A percentile compares a stretch with the other conserved stretches of the same genome.
Evolutionary conservation across 2,329 filamentous ascomycete genomes (phyloP).

Genomic region (Zasmidium citrigriseum): DNA sequence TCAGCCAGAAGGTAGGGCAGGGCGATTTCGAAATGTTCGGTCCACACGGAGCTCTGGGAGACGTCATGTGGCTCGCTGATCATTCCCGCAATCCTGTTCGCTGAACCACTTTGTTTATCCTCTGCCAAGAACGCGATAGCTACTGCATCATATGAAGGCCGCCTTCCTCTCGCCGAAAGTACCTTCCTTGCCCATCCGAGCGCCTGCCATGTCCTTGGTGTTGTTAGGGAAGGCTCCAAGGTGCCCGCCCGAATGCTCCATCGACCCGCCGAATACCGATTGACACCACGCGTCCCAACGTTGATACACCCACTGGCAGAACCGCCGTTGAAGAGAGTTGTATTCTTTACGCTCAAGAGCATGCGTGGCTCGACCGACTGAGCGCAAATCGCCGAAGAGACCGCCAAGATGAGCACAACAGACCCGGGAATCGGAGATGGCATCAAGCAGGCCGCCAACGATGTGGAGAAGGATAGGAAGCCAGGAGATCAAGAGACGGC

Average conservation of each 20-base stretch:
- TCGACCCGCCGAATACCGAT: not conserved
- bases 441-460: slow-evolving; percentile 48
- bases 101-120: not conserved
- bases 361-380: not conserved
- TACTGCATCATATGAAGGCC: not conserved
- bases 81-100: not conserved
- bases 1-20: no score
- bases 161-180: not conserved
- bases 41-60: not conserved
- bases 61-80: not conserved
- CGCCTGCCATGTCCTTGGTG: not conserved
- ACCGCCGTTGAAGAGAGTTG: not conserved
- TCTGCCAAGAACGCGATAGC: not conserved
- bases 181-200: not conserved
- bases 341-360: not conserved
- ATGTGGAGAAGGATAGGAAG: slow-evolving; percentile 38
- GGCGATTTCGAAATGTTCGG: not conserved
- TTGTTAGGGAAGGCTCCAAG: not conserved
- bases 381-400: not conserved
- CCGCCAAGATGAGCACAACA: slow-evolving; percentile 28
- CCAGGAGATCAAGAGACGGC: slow-evolving; percentile 44
- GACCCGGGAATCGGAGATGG: slow-evolving; percentile 57
- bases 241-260: not conserved
- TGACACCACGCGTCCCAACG: not conserved
- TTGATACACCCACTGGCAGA: not conserved